phyloP scores from a whole-genome alignment of 2,329 filamentous ascomycete species.

The Sporothrix sp. region DNA sequence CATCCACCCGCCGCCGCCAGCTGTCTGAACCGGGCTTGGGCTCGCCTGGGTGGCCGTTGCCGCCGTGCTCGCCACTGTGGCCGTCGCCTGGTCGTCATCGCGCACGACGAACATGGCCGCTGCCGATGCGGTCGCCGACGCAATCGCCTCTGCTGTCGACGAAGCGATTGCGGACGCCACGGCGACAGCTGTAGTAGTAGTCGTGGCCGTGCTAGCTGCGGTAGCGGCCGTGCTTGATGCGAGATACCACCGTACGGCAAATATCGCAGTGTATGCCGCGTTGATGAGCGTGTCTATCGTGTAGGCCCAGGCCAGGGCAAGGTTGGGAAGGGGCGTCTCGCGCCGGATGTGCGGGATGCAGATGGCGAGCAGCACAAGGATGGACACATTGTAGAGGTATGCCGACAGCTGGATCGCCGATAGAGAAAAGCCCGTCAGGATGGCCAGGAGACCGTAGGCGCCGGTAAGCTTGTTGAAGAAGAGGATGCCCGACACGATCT shows the following conservation, averaged over 20 bases:
- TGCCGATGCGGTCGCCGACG: neutral
- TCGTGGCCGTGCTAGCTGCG: neutral
- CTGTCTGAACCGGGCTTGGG: slow-evolving; percentile 5
- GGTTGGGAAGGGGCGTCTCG: slow-evolving; percentile 67
- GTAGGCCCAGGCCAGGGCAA: slow-evolving; percentile 79
- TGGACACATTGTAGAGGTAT: slow-evolving; percentile 76
- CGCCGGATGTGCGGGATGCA: slow-evolving; percentile 73
- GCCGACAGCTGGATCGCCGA: slow-evolving; percentile 78
- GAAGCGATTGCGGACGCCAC: neutral
- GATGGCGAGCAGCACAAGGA: slow-evolving; percentile 57
- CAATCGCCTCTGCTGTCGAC: neutral
- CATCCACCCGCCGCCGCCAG: slow-evolving; percentile 17
- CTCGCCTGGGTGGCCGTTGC: neutral
- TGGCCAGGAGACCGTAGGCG: slow-evolving; percentile 79
- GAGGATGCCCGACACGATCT: slow-evolving; percentile 72
- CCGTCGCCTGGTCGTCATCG: neutral
- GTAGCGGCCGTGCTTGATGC: slow-evolving; percentile 13
- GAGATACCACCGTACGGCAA: slow-evolving; percentile 79
- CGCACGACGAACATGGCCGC: neutral
- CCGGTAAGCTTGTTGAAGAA: slow-evolving; percentile 90
- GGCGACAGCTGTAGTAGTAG: slow-evolving; percentile 1
- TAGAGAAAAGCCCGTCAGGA: slow-evolving; percentile 77
- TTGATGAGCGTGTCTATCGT: slow-evolving; percentile 75
- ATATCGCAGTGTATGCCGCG: slow-evolving; percentile 68
- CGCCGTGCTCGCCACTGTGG: neutral